phyloP scores from a whole-genome alignment of 108 stramenopile species.

The Conticribra guillardii region DNA sequence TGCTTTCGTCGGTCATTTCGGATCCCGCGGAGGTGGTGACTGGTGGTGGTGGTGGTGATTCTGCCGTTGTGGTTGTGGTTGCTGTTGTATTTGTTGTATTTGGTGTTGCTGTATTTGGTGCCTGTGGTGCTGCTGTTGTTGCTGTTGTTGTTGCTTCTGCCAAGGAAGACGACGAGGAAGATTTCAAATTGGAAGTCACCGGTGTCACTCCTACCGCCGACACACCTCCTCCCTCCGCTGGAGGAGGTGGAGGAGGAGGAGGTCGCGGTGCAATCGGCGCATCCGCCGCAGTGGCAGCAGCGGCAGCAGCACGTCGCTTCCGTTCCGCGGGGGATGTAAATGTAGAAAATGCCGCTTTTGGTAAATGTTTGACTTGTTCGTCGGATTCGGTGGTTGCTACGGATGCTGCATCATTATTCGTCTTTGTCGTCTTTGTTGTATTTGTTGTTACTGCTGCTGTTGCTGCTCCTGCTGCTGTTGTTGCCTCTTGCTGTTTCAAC shows the following conservation, averaged over 20 bases:
- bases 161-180: background rate
- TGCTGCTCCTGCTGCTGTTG: background rate
- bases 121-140: background rate
- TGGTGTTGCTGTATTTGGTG: background rate
- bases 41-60: background rate
- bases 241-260: background rate
- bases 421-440: background rate
- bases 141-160: background rate
- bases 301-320: conserved; percentile 6
- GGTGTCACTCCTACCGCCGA: background rate
- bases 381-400: conserved; percentile 1
- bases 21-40: background rate
- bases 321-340: conserved; percentile 8
- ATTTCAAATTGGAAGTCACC: background rate
- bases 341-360: background rate
- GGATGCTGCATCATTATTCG: background rate
- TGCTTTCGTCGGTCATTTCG: conserved; percentile 16
- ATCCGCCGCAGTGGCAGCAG: background rate
- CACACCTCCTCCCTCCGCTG: background rate
- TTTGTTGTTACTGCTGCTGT: background rate
- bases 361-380: conserved; percentile 2
- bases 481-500: conserved; percentile 10
- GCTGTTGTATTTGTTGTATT: background rate
- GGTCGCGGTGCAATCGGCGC: background rate
- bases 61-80: background rate